Evolutionary conservation across 2,329 filamentous ascomycete genomes (phyloP), one percentile per base, ranked within the genome.

Genomic region (Macrophomina tecta): DNA sequence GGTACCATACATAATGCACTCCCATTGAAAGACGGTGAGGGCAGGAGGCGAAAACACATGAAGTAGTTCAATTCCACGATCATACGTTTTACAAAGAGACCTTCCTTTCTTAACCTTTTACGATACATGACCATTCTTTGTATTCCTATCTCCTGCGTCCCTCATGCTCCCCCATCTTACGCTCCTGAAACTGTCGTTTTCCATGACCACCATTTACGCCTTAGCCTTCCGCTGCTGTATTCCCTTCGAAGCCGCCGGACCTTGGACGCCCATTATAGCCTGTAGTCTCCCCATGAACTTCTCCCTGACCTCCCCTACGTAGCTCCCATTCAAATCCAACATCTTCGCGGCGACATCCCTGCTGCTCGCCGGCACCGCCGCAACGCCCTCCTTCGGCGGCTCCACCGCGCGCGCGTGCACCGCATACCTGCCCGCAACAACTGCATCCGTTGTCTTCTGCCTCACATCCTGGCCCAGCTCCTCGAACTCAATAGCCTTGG

Each of bases 401-500:
- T 36, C 40, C 5, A 12, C 40, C 12, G 11, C 38, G 36, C 62
- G 48, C 16, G n/a, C 30, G 8, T 42, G 36, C 23, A 66, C 38
- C 9, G 14, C 30, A n/a, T 66, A 66, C 34, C 30, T 14, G 23
- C 65, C 65, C 14, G 23, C 48, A 16, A 66, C 65, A 16, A 66
- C n/a, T 16, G 42, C 16, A 38, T 62, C 65, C 3, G 51, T 62
- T 3, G 56, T 48, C 7, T 30, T 4, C 30, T 66, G 14, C 16
- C 16, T 38, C 8, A 30, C 36, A 12, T 4, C 46, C 7, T 5
- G 36, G 46, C 9, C 36, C 16, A 66, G 55, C 65, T 52, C 46
- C 55, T 52, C 55, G 30, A 66, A 66, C 65, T 66, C 65, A 16
- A 61, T 53, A 9, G 56, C n/a, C n/a, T 42, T 38, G 7, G 65